Evolutionary conservation across 2,329 filamentous ascomycete genomes (phyloP).

Genomic region (Scytalidium lignicola): DNA sequence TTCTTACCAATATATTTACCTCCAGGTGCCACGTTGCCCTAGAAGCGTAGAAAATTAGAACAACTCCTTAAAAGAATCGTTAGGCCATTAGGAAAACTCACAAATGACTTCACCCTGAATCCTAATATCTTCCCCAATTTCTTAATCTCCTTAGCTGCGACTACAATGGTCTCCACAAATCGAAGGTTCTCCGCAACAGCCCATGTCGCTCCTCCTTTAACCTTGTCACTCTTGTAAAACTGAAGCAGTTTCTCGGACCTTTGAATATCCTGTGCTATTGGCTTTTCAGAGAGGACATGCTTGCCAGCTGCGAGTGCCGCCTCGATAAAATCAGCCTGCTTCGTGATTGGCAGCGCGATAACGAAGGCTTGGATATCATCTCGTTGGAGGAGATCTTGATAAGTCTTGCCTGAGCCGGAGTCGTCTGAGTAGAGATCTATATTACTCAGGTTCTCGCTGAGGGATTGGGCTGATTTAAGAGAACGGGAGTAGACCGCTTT

Average conservation of each 20-base stretch:
- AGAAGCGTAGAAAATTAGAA: neutral
- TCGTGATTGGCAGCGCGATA: slow-evolving; percentile 43
- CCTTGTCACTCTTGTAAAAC: slow-evolving; percentile 36
- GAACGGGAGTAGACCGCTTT: slow-evolving; percentile 38
- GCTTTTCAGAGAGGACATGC: slow-evolving; percentile 51
- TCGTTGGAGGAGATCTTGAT: slow-evolving; percentile 32
- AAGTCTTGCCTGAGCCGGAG: slow-evolving; percentile 32
- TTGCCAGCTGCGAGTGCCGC: slow-evolving; percentile 45
- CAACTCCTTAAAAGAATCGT: no score
- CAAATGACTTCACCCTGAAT: slow-evolving; percentile 45
- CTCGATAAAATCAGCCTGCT: slow-evolving; percentile 43
- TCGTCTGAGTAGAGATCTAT: slow-evolving; percentile 28
- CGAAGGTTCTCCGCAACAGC: slow-evolving; percentile 70
- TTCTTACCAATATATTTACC: neutral
- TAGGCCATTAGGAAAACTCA: slow-evolving; percentile 7
- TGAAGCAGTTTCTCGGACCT: slow-evolving; percentile 42
- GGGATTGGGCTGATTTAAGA: slow-evolving; percentile 23
- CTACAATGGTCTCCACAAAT: slow-evolving; percentile 51
- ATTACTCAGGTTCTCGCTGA: slow-evolving; percentile 36
- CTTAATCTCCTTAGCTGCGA: slow-evolving; percentile 44
- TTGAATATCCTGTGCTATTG: slow-evolving; percentile 43
- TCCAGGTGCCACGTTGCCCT: neutral
- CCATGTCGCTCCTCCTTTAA: slow-evolving; percentile 38
- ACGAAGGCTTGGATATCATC: slow-evolving; percentile 29
- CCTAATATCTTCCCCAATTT: slow-evolving; percentile 49